Conservation (phyloP, 1,139 yeast genomes). For the Yamadazyma sp. region DNA sequence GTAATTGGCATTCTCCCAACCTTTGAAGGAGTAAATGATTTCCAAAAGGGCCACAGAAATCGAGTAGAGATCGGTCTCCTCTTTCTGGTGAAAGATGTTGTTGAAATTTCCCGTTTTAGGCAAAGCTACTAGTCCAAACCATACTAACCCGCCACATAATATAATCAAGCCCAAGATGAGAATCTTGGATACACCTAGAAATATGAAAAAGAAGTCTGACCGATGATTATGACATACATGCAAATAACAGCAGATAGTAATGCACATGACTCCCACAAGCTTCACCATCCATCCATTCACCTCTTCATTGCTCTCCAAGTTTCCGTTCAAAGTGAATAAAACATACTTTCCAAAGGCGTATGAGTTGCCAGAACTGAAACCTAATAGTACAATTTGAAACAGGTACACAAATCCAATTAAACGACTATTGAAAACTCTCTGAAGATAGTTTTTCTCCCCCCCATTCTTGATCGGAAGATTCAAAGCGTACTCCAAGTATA, state of each 20-base stretch:
- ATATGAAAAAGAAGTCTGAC: constrained; percentile 44
- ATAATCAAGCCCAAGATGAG: constrained; percentile 41
- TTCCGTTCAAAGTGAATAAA: constrained; percentile 33
- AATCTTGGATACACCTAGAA: constrained; percentile 44
- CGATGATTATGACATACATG: constrained; percentile 40
- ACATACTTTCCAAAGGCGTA: constrained; percentile 53
- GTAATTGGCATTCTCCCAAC: constrained; percentile 47
- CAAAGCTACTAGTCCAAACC: constrained; percentile 26
- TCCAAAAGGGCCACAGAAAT: constrained; percentile 43
- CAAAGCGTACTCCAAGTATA: constrained; percentile 48
- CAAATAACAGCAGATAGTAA: constrained; percentile 39
- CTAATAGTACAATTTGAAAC: constrained; percentile 47
- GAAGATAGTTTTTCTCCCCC: constrained; percentile 52
- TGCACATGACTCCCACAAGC: constrained; percentile 45
- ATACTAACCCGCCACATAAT: constrained; percentile 33
- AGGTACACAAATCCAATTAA: constrained; percentile 45
- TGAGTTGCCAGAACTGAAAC: constrained; percentile 52
- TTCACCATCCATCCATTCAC: constrained; percentile 30
- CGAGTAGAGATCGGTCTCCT: constrained; percentile 27
- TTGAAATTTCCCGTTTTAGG: constrained; percentile 26
- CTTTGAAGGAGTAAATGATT: constrained; percentile 28
- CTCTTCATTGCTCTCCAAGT: constrained; percentile 20
- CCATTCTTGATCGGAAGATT: constrained; percentile 49
- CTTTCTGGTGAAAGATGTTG: constrained; percentile 22
- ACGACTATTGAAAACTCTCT: constrained; percentile 39